Conservation (phyloP, 768 basidiomycete species). For the Tephrocybe sp. region DNA sequence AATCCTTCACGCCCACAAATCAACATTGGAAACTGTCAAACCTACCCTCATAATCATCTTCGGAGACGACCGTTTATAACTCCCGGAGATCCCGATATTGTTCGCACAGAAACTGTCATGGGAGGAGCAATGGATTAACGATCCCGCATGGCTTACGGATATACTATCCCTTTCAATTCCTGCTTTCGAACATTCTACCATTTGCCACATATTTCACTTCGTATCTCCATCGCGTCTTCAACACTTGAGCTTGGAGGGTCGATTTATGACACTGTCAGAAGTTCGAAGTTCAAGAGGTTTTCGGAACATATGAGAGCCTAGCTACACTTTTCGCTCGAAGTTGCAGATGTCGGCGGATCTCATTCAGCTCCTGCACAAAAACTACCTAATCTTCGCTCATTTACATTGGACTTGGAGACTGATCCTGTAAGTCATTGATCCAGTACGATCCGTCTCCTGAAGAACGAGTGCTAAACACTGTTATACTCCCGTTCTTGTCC, state of each 20-base stretch:
- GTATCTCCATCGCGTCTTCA: neutral
- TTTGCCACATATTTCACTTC: neutral
- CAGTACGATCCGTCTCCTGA: neutral
- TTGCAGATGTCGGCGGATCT: neutral
- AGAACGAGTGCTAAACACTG: neutral
- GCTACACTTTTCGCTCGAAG: neutral
- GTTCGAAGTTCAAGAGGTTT: slow-evolving; percentile 2
- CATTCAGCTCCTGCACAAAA: neutral
- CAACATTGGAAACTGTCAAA: slow-evolving; percentile 1
- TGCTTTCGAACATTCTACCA: slow-evolving; percentile 1
- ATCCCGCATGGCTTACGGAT: neutral
- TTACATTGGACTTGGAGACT: slow-evolving; percentile 1
- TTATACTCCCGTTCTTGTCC: neutral
- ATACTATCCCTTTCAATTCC: slow-evolving; percentile 1
- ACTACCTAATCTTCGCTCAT: neutral
- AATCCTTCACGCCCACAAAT: neutral
- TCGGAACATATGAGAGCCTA: neutral
- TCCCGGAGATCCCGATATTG: neutral
- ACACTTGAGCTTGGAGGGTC: neutral
- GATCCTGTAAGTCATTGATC: neutral
- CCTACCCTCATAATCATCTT: neutral
- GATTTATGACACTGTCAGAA: neutral
- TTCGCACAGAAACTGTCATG: neutral
- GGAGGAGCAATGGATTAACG: neutral
- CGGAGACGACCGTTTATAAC: neutral